Conservation (phyloP, 805 yeast species). For the Teunomyces atbi region DNA sequence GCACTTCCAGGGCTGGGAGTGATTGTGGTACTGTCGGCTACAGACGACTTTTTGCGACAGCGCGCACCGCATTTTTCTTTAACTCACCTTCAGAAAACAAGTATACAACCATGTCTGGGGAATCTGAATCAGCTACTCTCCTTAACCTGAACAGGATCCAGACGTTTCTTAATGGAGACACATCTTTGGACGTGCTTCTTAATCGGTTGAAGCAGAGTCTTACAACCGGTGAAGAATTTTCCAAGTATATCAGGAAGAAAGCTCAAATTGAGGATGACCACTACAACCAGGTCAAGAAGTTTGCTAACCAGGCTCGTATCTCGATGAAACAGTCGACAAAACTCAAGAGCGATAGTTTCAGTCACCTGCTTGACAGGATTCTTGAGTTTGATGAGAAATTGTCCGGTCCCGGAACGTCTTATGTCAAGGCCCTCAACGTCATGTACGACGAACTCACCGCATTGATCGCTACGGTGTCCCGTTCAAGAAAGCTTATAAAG, state of each 20-base stretch:
- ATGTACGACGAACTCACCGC: conserved; percentile 85
- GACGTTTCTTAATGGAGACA: conserved; percentile 61
- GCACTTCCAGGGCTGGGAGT: too few species aligned
- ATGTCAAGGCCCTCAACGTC: conserved; percentile 72
- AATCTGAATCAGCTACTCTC: conserved; percentile 7
- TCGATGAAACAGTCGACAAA: conserved; percentile 43
- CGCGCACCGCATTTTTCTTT: background rate
- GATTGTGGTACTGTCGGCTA: background rate
- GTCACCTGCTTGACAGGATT: conserved; percentile 61
- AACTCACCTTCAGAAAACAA: background rate
- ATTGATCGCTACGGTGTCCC: conserved; percentile 64
- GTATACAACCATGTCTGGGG: conserved; percentile 1
- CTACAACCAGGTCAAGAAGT: conserved; percentile 69
- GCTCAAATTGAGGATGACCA: conserved; percentile 79
- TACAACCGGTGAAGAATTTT: conserved; percentile 80
- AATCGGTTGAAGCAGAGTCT: conserved; percentile 75
- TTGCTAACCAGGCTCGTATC: conserved; percentile 55
- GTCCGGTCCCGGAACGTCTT: conserved; percentile 65
- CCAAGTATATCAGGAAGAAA: conserved; percentile 73
- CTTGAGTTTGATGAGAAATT: conserved; percentile 77
- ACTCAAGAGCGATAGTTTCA: conserved; percentile 65
- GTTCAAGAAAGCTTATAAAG: conserved; percentile 71
- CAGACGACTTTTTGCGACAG: background rate
- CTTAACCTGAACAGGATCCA: conserved; percentile 49
- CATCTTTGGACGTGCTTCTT: conserved; percentile 71